These are phyloP conservation scores for Bolboschoenus planiculmis DNA, from an alignment of 176 grass and related monocot genomes.

Conservation along the genomic window DNA sequence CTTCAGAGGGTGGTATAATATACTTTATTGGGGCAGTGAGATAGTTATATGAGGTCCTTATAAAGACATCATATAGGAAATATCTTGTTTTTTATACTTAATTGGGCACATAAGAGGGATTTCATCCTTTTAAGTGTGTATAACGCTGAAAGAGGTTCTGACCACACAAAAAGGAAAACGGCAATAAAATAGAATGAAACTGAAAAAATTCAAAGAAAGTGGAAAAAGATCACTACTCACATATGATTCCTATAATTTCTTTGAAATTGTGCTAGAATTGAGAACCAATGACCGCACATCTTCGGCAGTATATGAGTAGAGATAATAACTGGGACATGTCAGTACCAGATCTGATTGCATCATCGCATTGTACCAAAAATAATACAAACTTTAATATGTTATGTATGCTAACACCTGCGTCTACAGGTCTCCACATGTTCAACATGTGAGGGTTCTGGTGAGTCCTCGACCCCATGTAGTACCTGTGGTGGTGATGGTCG, in stretches of 20 bases:
- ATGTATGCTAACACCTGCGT: not conserved
- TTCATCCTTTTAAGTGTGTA: not conserved
- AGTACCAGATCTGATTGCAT: not conserved
- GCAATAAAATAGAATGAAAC: not conserved
- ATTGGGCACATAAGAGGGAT: not conserved
- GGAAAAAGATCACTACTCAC: not conserved
- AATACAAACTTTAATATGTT: not conserved
- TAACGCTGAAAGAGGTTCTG: not conserved
- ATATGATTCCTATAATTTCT: not conserved
- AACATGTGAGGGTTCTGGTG: slow-evolving; percentile 75
- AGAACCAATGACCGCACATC: not conserved
- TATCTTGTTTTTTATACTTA: not conserved
- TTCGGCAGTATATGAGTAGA: too few relatives aligned
- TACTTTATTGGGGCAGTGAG: not conserved
- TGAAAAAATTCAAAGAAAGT: not conserved
- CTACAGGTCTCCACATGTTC: slow-evolving; percentile 66
- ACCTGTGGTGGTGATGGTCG: slow-evolving; percentile 84
- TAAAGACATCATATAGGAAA: not conserved
- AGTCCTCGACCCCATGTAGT: slow-evolving; percentile 80
- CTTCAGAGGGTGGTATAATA: not conserved
- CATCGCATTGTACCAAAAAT: not conserved
- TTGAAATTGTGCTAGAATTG: not conserved
- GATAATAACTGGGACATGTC: not conserved
- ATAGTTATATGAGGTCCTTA: not conserved
- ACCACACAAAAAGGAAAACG: not conserved